Percentiles rank a stretch among this genome's conserved stretches.
Conservation (phyloP, 257 asterid genomes). For the Nicotiana tomentosiformis region DNA sequence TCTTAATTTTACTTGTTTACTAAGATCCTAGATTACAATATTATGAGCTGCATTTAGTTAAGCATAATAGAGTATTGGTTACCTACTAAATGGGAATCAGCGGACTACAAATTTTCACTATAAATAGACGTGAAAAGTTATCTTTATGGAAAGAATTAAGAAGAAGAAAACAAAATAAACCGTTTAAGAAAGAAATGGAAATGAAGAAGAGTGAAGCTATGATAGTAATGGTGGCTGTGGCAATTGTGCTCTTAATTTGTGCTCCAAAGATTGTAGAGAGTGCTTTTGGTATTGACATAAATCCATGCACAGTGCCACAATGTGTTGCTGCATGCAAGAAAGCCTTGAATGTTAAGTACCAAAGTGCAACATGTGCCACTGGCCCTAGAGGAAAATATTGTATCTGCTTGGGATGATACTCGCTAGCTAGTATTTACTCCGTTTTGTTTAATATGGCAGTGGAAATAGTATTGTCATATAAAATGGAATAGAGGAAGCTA, state of each 20-base stretch:
- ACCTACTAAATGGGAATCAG: background rate
- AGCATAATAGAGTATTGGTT: background rate
- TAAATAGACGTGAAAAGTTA: background rate
- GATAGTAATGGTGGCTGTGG: background rate
- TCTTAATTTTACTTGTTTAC: background rate
- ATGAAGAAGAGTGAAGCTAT: constrained; percentile 8
- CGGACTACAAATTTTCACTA: background rate
- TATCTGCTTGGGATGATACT: constrained; percentile 32
- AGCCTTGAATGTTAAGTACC: constrained; percentile 25
- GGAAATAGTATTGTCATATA: background rate
- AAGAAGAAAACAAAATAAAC: background rate
- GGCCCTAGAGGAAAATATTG: constrained; percentile 51
- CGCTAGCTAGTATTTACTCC: background rate
- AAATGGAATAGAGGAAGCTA: background rate
- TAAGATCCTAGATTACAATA: background rate
- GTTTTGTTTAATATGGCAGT: background rate
- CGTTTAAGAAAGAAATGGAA: constrained; percentile 9
- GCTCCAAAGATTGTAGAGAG: constrained; percentile 35
- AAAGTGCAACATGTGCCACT: constrained; percentile 42
- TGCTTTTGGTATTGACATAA: constrained; percentile 40
- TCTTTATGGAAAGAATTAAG: background rate
- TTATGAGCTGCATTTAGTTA: background rate
- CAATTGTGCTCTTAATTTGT: constrained; percentile 13
- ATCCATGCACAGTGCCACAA: constrained; percentile 44
- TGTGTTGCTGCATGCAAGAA: constrained; percentile 49